phyloP scores from a whole-genome alignment of 257 asterid species.

The Solanum sitiens region DNA sequence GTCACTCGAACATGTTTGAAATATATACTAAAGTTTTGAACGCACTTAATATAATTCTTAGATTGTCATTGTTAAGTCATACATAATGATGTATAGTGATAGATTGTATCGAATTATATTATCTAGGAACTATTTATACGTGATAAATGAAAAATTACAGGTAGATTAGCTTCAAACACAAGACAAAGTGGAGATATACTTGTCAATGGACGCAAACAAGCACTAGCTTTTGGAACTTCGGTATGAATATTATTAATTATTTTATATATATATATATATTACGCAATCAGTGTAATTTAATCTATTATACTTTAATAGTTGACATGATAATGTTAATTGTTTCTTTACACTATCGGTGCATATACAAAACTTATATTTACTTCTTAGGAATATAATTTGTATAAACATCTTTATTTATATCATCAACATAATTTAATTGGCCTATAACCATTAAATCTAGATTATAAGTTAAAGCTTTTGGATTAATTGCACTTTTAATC shows the following conservation, averaged over 20 bases:
- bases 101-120: not conserved
- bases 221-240: constrained; percentile 13
- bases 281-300: not conserved
- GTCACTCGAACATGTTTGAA: not conserved
- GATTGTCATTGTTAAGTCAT: too few species aligned
- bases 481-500: not conserved
- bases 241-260: not conserved
- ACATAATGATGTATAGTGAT: too few species aligned
- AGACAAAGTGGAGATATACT: constrained; percentile 13
- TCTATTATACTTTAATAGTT: not conserved
- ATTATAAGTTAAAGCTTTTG: not conserved
- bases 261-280: not conserved
- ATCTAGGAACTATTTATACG: not conserved
- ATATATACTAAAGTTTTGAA: not conserved
- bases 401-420: not conserved
- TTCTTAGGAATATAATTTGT: not conserved
- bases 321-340: not conserved
- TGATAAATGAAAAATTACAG: not conserved
- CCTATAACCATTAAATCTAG: not conserved
- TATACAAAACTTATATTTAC: not conserved
- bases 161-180: constrained; percentile 10
- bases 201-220: constrained; percentile 4
- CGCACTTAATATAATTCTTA: too few species aligned
- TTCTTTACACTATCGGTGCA: not conserved
- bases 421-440: not conserved